Percentiles rank a stretch among this genome's conserved stretches.
Evolutionary conservation across 441 rosid species (phyloP).

Genomic region (Aleurites moluccanus): DNA sequence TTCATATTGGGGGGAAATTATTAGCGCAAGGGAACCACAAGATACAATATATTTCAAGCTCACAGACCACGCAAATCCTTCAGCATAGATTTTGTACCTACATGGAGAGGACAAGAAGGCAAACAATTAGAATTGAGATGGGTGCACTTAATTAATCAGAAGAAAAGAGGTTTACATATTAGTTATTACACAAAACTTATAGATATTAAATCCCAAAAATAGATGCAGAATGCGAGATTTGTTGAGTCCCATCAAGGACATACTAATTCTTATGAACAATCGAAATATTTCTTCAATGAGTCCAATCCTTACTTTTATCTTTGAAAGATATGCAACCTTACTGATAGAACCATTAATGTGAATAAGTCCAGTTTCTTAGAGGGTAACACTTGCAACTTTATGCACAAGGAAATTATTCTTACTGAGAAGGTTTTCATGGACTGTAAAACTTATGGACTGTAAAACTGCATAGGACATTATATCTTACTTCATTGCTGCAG

Average conservation of each 20-base stretch:
- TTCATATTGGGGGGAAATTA: conserved; percentile 75
- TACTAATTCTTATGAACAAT: not conserved
- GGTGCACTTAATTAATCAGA: not conserved
- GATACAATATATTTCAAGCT: conserved; percentile 86
- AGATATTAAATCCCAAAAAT: no score
- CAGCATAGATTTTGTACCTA: conserved; percentile 93
- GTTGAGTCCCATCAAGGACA: not conserved
- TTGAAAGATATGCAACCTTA: not conserved
- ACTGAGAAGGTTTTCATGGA: not conserved
- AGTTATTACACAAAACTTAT: not conserved
- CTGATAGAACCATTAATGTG: no score
- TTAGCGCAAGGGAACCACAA: conserved; percentile 74
- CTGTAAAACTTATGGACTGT: not conserved
- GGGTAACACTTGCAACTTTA: not conserved
- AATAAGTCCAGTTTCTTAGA: no score
- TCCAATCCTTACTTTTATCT: not conserved
- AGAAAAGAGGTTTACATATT: not conserved
- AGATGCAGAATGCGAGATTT: not conserved
- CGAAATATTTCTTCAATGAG: not conserved
- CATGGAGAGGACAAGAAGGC: conserved; percentile 4
- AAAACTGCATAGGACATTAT: not conserved
- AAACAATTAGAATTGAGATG: not conserved
- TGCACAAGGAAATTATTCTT: not conserved
- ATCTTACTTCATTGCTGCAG: not conserved
- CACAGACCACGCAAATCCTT: conserved; percentile 97